A percentile compares a stretch with the other conserved stretches of the same genome.
These are phyloP conservation scores for Herpetospermum pedunculosum DNA, from an alignment of 306 rosid species.

Conservation along the genomic window DNA sequence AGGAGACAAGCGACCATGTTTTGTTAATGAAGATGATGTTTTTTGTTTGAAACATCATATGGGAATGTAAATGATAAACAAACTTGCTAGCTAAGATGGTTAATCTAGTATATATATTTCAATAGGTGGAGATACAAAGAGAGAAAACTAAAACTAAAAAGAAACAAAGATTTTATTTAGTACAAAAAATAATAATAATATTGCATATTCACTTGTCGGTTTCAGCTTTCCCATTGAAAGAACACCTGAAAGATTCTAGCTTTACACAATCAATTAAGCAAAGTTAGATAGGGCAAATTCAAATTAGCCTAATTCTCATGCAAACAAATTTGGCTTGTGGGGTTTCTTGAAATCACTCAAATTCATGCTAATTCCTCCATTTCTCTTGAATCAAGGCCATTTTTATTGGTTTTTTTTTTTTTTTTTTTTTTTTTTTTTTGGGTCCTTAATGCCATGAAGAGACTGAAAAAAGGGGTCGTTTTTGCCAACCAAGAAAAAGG, in stretches of 20 bases:
- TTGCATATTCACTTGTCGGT: slow-evolving; percentile 1
- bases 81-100: not conserved
- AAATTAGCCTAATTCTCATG: not conserved
- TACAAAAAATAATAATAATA: not conserved
- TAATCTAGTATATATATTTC: not conserved
- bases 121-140: not conserved
- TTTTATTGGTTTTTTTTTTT: not conserved
- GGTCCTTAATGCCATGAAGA: slow-evolving; percentile 53
- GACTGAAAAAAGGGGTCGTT: slow-evolving; percentile 40
- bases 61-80: not conserved
- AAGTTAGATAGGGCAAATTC: not conserved
- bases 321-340: slow-evolving; percentile 7
- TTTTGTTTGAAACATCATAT: not conserved
- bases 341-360: not conserved
- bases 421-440: not conserved
- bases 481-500: slow-evolving; percentile 37
- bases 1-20: slow-evolving; percentile 5
- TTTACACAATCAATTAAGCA: not conserved
- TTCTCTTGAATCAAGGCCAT: not conserved
- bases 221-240: not conserved
- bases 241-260: not conserved
- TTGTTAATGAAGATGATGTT: slow-evolving; percentile 6
- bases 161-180: slow-evolving; percentile 8
- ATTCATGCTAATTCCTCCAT: not conserved
- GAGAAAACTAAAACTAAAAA: not conserved